phyloP scores from a whole-genome alignment of 169 alveolate genomes.

The Eimeria acervulina region DNA sequence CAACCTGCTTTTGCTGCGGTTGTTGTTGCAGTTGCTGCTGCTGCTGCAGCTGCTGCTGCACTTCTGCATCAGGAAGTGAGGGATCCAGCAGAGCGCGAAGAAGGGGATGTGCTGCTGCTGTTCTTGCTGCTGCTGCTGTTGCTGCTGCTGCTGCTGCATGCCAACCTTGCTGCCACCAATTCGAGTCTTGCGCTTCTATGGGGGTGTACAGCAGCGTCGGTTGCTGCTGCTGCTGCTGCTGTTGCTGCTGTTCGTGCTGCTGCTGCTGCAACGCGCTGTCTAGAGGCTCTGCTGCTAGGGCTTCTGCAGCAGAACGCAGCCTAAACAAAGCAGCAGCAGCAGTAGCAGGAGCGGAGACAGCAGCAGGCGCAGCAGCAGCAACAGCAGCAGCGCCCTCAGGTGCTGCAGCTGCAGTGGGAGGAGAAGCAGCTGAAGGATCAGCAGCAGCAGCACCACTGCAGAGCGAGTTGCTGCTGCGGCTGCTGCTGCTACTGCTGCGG shows the following conservation, averaged over 20 bases:
- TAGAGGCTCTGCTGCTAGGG: constrained; percentile 24
- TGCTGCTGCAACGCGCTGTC: constrained; percentile 50
- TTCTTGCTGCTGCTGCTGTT: constrained; percentile 7
- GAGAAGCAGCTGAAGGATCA: not conserved
- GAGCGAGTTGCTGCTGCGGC: not conserved
- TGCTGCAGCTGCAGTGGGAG: constrained; percentile 22
- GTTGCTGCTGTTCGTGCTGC: not conserved
- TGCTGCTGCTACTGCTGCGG: constrained; percentile 11
- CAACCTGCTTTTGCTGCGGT: not conserved
- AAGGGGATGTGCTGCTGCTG: constrained; percentile 60
- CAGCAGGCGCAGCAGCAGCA: constrained; percentile 46
- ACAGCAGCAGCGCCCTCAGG: not conserved
- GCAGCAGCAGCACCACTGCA: not conserved
- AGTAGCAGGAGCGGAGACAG: constrained; percentile 45
- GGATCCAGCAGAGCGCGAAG: not conserved
- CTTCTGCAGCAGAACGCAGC: constrained; percentile 36
- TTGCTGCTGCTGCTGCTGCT: constrained; percentile 74
- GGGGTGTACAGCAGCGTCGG: not conserved
- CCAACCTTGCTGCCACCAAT: constrained; percentile 9
- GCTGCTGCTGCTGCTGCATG: constrained; percentile 61
- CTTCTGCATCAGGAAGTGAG: not conserved
- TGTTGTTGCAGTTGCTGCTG: constrained; percentile 30
- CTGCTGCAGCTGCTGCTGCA: constrained; percentile 1
- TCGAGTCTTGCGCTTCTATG: not conserved
- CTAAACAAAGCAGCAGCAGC: not conserved